Conservation (phyloP, 345 rosid species). For the Raphanus sativus region DNA sequence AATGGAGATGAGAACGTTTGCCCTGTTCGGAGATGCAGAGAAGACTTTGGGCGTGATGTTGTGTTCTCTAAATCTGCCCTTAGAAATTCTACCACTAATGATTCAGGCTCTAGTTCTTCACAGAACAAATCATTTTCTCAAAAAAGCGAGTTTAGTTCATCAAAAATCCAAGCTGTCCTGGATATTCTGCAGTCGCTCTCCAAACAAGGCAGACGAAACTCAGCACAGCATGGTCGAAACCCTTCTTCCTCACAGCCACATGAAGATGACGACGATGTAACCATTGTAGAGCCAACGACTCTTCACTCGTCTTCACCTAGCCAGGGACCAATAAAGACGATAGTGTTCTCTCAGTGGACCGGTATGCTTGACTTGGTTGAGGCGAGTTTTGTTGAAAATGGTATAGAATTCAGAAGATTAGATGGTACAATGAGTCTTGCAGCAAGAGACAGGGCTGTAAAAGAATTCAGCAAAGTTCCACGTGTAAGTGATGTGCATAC, state of each 20-base stretch:
- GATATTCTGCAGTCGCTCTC: conserved; percentile 57
- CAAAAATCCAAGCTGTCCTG: conserved; percentile 75
- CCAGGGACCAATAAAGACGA: conserved; percentile 58
- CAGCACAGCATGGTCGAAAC: conserved; percentile 41
- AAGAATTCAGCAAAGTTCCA: conserved; percentile 69
- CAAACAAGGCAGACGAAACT: conserved; percentile 31
- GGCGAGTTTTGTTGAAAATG: conserved; percentile 43
- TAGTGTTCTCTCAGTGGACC: conserved; percentile 91
- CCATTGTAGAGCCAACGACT: conserved; percentile 43
- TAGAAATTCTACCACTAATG: conserved; percentile 49
- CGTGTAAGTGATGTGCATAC: conserved; percentile 40
- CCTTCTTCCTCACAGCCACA: conserved; percentile 36
- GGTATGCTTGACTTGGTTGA: conserved; percentile 83
- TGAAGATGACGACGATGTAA: conserved; percentile 32
- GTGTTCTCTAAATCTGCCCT: conserved; percentile 78
- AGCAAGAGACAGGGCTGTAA: conserved; percentile 79
- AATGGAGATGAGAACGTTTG: conserved; percentile 82
- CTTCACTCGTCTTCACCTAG: conserved; percentile 40
- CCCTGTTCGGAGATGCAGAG: conserved; percentile 68
- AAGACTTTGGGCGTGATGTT: conserved; percentile 69
- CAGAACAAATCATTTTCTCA: conserved; percentile 44
- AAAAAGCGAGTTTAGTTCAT: conserved; percentile 58
- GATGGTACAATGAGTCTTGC: conserved; percentile 77
- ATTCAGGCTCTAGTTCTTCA: conserved; percentile 42
- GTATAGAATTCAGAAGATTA: conserved; percentile 73